Evolutionary conservation across 2,329 filamentous ascomycete species (phyloP).

Genomic region (Immersiporthe knoxdaviesiana): DNA sequence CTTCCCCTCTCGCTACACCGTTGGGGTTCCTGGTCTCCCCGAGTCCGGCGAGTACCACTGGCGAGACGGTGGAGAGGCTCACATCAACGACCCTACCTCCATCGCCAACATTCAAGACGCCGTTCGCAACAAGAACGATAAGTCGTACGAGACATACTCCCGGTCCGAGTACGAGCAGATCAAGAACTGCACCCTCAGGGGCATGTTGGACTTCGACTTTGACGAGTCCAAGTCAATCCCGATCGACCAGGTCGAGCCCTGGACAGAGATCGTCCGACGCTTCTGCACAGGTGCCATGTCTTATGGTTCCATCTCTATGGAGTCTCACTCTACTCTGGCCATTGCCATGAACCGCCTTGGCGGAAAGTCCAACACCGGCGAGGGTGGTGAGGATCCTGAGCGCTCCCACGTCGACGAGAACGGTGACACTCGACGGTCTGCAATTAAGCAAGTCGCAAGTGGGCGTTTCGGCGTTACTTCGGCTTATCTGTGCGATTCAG

Average conservation of each 20-base stretch:
- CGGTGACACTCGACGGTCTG: slow-evolving; percentile 94
- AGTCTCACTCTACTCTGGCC: slow-evolving; percentile 92
- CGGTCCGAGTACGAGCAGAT: slow-evolving; percentile 93
- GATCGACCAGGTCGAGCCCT: slow-evolving; percentile 96
- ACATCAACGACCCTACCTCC: slow-evolving; percentile 91
- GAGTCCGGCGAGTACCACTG: slow-evolving; percentile 98
- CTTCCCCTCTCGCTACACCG: slow-evolving; percentile 79
- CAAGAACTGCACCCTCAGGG: slow-evolving; percentile 92
- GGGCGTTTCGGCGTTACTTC: slow-evolving; percentile 96
- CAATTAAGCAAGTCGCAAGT: slow-evolving; percentile 96
- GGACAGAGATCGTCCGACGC: slow-evolving; percentile 95
- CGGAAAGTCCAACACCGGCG: slow-evolving; percentile 96
- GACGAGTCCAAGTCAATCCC: slow-evolving; percentile 83
- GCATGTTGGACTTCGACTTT: slow-evolving; percentile 94
- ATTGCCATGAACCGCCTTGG: slow-evolving; percentile 96
- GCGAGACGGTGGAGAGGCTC: slow-evolving; percentile 93
- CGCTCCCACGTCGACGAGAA: slow-evolving; percentile 84
- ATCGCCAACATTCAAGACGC: slow-evolving; percentile 98
- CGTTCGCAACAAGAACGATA: slow-evolving; percentile 95
- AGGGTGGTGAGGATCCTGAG: slow-evolving; percentile 95
- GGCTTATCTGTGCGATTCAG: slow-evolving; percentile 90
- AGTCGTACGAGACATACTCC: slow-evolving; percentile 97
- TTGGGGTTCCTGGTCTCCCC: slow-evolving; percentile 76
- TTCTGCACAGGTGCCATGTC: slow-evolving; percentile 99
- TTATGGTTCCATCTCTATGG: slow-evolving; percentile 98